Conservation (phyloP, 164 flowering plant genomes). For the Berberis vulgaris region DNA sequence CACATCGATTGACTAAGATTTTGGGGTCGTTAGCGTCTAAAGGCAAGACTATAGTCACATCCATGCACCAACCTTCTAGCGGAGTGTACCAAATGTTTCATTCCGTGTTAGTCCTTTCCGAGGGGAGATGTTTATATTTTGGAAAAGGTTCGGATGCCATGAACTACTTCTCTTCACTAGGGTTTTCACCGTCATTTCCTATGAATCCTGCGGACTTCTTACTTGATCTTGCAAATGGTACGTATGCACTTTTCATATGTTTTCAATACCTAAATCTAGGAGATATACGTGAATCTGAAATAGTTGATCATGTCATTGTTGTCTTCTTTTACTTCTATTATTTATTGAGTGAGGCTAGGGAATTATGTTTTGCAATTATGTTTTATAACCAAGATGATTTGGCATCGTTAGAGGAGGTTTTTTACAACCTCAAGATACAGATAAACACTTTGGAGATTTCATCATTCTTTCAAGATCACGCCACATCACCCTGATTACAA, state of each 20-base stretch:
- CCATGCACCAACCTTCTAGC: conserved; percentile 92
- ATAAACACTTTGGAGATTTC: too few species aligned
- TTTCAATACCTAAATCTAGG: background rate
- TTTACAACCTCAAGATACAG: too few species aligned
- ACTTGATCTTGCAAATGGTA: conserved; percentile 96
- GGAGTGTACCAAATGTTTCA: conserved; percentile 70
- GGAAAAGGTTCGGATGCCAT: conserved; percentile 64
- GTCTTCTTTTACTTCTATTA: too few species aligned
- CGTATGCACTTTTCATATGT: conserved; percentile 13
- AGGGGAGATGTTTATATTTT: conserved; percentile 57
- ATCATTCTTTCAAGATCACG: too few species aligned
- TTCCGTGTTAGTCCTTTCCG: conserved; percentile 56
- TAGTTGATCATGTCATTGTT: background rate
- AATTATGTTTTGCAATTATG: too few species aligned
- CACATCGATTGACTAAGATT: conserved; percentile 50
- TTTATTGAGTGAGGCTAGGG: too few species aligned
- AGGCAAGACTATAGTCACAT: conserved; percentile 72
- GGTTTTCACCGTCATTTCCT: conserved; percentile 60
- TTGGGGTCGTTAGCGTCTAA: conserved; percentile 44
- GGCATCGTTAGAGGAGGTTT: too few species aligned
- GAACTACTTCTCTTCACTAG: conserved; percentile 57
- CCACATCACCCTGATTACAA: too few species aligned
- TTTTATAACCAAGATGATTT: too few species aligned
- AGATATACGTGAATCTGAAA: background rate
- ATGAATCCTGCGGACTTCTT: conserved; percentile 91